Evolutionary conservation across 2,329 filamentous ascomycete species (phyloP).

Genomic region (Metarhizium humberi): DNA sequence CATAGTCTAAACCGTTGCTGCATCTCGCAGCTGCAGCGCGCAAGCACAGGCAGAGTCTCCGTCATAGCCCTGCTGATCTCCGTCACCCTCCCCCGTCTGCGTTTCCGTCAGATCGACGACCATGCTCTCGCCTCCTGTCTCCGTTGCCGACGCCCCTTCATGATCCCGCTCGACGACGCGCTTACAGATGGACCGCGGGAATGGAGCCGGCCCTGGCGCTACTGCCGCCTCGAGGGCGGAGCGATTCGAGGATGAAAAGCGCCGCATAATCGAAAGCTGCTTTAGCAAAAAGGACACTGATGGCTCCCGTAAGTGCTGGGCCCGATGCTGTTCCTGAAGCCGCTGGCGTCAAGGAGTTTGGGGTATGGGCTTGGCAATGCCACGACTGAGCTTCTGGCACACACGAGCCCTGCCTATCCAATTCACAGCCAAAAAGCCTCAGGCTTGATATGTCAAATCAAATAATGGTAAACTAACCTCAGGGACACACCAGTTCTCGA

Average conservation of each 20-base stretch:
- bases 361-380: background rate
- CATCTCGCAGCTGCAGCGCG: constrained; percentile 1
- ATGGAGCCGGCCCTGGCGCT: constrained; percentile 25
- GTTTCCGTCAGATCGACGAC: constrained; percentile 5
- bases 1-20: background rate
- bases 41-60: background rate
- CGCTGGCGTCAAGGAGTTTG: background rate
- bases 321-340: background rate
- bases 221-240: constrained; percentile 49
- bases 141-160: constrained; percentile 8
- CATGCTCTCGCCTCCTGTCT: constrained; percentile 7
- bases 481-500: constrained; percentile 39
- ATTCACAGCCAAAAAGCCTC: background rate
- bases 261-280: constrained; percentile 87
- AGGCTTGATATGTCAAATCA: too few relatives aligned
- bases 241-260: constrained; percentile 93
- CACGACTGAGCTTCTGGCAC: background rate
- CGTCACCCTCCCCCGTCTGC: background rate
- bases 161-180: constrained; percentile 8
- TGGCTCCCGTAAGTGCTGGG: constrained; percentile 62
- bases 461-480: constrained; percentile 5
- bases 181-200: constrained; percentile 29
- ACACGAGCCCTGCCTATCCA: background rate
- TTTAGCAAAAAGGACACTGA: constrained; percentile 85
- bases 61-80: background rate